phyloP scores from a whole-genome alignment of 2,329 filamentous ascomycete genomes.

The Venturia nashicola region DNA sequence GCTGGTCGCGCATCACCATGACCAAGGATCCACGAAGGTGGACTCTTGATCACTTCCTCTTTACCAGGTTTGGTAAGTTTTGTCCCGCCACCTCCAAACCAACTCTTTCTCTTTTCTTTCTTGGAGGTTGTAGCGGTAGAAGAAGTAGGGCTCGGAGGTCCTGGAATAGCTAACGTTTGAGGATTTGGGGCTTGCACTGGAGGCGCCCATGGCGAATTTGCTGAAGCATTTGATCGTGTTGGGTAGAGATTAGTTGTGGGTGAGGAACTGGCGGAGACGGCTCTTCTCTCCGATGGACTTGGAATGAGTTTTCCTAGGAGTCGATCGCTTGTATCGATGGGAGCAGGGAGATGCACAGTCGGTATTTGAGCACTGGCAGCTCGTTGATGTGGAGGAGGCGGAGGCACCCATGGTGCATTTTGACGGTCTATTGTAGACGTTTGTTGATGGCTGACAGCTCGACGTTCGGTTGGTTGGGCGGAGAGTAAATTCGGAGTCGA shows the following conservation, averaged over 20 bases:
- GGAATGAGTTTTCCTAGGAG: background rate
- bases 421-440: background rate
- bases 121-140: constrained; percentile 13
- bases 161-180: background rate
- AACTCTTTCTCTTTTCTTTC: constrained; percentile 24
- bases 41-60: background rate
- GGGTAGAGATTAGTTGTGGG: background rate
- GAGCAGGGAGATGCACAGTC: background rate
- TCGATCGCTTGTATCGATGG: background rate
- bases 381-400: background rate
- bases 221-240: background rate
- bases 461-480: background rate
- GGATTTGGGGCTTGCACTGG: background rate
- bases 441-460: background rate
- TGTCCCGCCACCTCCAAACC: constrained; percentile 11
- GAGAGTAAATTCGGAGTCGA: background rate
- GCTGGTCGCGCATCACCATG: constrained; percentile 1
- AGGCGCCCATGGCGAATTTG: background rate
- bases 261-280: background rate
- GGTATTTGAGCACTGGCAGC: background rate
- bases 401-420: background rate
- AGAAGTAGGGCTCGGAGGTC: constrained; percentile 3
- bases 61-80: constrained; percentile 3
- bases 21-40: constrained; percentile 5
- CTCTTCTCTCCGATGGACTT: background rate